phyloP scores from a whole-genome alignment of 768 basidiomycete genomes.

The Tylopilus felleus region DNA sequence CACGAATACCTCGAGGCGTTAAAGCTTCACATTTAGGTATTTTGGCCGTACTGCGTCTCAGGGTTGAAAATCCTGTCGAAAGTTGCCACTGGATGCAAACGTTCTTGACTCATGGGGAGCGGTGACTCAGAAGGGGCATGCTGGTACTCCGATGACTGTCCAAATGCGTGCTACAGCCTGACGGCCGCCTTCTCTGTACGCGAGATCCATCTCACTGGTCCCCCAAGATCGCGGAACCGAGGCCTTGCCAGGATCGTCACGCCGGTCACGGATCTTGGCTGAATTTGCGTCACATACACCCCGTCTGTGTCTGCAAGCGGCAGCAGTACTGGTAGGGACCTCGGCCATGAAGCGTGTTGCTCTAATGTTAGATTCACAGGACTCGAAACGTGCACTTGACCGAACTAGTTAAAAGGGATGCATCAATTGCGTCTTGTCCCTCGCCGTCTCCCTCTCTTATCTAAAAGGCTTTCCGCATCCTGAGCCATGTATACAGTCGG shows the following conservation, averaged over 20 bases:
- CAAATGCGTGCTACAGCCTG: slow-evolving; percentile 6
- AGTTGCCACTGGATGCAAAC: slow-evolving; percentile 6
- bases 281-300: slow-evolving; percentile 10
- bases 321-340: slow-evolving; percentile 17
- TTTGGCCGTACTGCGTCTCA: slow-evolving; percentile 27
- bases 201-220: slow-evolving; percentile 10
- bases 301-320: slow-evolving; percentile 13
- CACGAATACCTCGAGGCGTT: slow-evolving; percentile 34
- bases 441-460: slow-evolving; percentile 26
- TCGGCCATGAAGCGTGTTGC: slow-evolving; percentile 19
- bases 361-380: slow-evolving; percentile 28
- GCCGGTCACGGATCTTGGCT: slow-evolving; percentile 9
- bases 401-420: slow-evolving; percentile 22
- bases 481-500: slow-evolving; percentile 42
- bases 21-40: slow-evolving; percentile 30
- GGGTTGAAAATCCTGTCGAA: slow-evolving; percentile 27
- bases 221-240: slow-evolving; percentile 29
- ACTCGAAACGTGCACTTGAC: slow-evolving; percentile 20
- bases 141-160: slow-evolving; percentile 8
- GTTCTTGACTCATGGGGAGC: slow-evolving; percentile 14
- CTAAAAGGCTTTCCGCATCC: slow-evolving; percentile 24
- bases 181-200: slow-evolving; percentile 18
- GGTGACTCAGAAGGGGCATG: slow-evolving; percentile 12
- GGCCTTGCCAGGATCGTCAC: slow-evolving; percentile 17
- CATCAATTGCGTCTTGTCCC: slow-evolving; percentile 21